Base-by-base conservation (phyloP, 177 flowering plant species). In the Vitis hybrid region DNA sequence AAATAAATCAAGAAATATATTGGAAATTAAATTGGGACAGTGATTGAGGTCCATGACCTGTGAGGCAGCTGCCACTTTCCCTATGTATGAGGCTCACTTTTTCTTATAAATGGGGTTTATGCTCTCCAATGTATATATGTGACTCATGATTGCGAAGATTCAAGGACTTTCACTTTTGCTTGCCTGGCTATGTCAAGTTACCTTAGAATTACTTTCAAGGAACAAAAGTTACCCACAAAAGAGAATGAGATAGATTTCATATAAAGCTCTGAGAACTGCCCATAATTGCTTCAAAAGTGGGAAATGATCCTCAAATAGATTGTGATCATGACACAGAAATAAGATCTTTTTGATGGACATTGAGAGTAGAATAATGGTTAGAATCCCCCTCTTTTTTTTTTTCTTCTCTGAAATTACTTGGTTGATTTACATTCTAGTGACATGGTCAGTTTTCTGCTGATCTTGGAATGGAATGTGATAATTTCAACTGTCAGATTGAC, bases 401-500 rank as follows among this genome's bases (percentile, higher is more conserved):
- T 0, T 27, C 30, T 27, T 27, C 30, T 27, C 30, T 27, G 30
- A 27, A 27, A 27, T 27, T 27, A 27, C 30, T 27, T 27, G 5
- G 4, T 27, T 27, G 4, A 27, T 27, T 27, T 27, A 27, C 30
- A 27, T 27, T 27, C 30, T 27, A 27, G 30, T 27, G 30, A 27
- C 30, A 27, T 27, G 30, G 30, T 27, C 30, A 27, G 30, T 27
- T 27, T 27, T 27, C 30, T 40, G 48, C 48, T 40, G 48, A 40
- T 40, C 9, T 40, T 40, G 48, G 48, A 40, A 40, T 40, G 48
- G 48, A 40, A 40, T 40, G 48, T 11, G 52, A 52, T 65, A 40
- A 65, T 65, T 17, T 21, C 13, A 52, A 27, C 11, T 65, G 68
- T 65, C 30, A 52, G 48, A 48, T 64, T n/a, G 50, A 30, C 35